Conservation (phyloP, 108 stramenopile genomes). For the Conticribra weissflogii region DNA sequence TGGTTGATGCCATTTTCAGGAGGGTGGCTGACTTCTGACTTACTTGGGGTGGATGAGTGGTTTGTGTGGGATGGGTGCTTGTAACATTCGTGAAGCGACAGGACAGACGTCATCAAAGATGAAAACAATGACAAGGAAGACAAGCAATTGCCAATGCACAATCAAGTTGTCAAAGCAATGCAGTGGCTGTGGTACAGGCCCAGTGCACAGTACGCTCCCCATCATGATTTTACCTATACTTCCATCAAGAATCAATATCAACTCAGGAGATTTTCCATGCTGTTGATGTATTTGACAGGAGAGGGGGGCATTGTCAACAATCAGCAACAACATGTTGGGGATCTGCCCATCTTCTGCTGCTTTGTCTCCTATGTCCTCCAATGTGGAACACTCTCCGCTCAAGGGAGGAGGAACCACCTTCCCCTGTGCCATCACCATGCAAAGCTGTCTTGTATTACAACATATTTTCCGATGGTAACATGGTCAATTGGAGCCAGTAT, state of each 20-base stretch:
- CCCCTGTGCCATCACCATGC: constrained; percentile 83
- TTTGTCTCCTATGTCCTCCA: no score
- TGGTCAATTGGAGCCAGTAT: constrained; percentile 90
- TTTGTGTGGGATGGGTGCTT: constrained; percentile 56
- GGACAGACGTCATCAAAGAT: neutral
- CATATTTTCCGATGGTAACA: constrained; percentile 90
- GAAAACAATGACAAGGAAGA: constrained; percentile 22
- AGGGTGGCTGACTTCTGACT: constrained; percentile 81
- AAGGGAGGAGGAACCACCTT: constrained; percentile 85
- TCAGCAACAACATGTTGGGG: no score
- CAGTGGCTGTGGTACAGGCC: constrained; percentile 83
- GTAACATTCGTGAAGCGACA: neutral
- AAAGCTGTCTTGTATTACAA: constrained; percentile 90
- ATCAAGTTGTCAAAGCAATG: constrained; percentile 86
- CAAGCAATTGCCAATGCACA: constrained; percentile 55
- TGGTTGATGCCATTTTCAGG: constrained; percentile 80
- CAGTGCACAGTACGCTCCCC: constrained; percentile 82
- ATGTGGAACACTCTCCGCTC: constrained; percentile 29
- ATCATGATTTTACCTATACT: constrained; percentile 90
- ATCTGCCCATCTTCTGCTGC: no score
- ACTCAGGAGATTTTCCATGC: constrained; percentile 81
- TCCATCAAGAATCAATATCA: constrained; percentile 74
- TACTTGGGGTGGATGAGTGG: constrained; percentile 70
- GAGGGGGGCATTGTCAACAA: constrained; percentile 41
- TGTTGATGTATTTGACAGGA: constrained; percentile 79